Evolutionary conservation across 805 yeast genomes (phyloP), one percentile per base, ranked within the genome.

Genomic region (Teunomyces pallodes): DNA sequence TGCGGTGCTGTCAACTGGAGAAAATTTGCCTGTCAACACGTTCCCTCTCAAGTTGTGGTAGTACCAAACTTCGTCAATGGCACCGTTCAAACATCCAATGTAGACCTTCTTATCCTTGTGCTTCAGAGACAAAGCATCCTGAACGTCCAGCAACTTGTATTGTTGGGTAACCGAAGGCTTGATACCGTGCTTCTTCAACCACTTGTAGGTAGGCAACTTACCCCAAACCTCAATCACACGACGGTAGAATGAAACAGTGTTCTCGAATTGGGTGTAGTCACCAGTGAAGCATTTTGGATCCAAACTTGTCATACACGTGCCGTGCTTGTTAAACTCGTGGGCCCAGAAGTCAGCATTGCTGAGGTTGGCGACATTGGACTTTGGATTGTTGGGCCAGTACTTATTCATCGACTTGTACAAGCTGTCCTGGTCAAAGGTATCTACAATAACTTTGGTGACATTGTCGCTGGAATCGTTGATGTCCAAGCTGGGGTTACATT

Each of bases 31-130:
- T 41, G 76, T 71, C 48, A 82, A 72, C 2, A 90, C 74, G 1
- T 92, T 81, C 1, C 97, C 98, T 57, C 77, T 73, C 45, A 90
- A 72, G 52, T 82, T 75, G 71, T 86, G 86, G 69, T 79, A 89
- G 68, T 90, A 91, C 95, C 96, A 91, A 39, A 85, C 70, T 64
- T 85, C 85, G 54, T 77, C 78, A 45, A 84, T 65, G 54, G 72
- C 59, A 51, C 60, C 60, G 57, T 61, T 47, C 46, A 60, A 50
- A 54, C 77, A 72, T 33, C 66, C 66, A 60, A 72, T 64, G 47
- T 57, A 69, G 9, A 70, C 76, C 17, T 61, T 43, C 30, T 64
- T 51, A 12, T 69, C 74, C 16, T 54, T 60, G 50, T 66, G 66
- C 35, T 62, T 59, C 43, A 56, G 55, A 36, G 60, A 50, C 48